A percentile compares a stretch with the other conserved stretches of the same genome.
These are phyloP conservation scores for Alliaria petiolata DNA, from an alignment of 345 rosid genomes.

Conservation along the genomic window DNA sequence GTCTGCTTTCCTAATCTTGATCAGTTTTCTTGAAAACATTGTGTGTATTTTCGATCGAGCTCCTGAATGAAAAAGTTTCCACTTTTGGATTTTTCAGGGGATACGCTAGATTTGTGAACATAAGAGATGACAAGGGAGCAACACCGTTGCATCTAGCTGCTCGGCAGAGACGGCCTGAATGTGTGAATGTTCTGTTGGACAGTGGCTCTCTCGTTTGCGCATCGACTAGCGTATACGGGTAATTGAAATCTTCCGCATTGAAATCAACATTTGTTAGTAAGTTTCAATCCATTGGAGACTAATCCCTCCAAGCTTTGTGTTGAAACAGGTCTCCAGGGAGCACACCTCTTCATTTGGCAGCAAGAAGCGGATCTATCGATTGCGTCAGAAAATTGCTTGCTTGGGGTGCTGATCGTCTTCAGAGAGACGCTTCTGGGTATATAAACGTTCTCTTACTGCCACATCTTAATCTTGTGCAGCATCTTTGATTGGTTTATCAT, in stretches of 20 bases:
- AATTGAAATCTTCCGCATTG: constrained; percentile 13
- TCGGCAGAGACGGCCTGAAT: constrained; percentile 79
- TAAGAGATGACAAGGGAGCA: constrained; percentile 88
- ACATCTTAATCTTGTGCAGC: neutral
- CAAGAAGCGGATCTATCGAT: constrained; percentile 95
- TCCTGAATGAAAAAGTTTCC: neutral
- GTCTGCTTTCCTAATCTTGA: neutral
- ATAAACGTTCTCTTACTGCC: neutral
- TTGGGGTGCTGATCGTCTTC: constrained; percentile 98
- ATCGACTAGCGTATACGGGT: constrained; percentile 92
- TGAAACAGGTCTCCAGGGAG: constrained; percentile 72
- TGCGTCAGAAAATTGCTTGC: constrained; percentile 87
- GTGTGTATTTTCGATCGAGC: neutral
- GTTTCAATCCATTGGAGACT: neutral
- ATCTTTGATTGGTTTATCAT: neutral
- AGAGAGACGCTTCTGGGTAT: constrained; percentile 92
- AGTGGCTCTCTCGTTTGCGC: constrained; percentile 96
- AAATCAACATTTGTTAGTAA: neutral
- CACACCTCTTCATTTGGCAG: constrained; percentile 98
- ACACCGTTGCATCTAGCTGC: constrained; percentile 97
- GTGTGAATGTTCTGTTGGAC: constrained; percentile 76
- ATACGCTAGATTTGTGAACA: constrained; percentile 83
- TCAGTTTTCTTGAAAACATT: too few species aligned
- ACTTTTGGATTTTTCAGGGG: constrained; percentile 65
- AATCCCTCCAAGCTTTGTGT: constrained; percentile 19